phyloP scores from a whole-genome alignment of 352 stramenopile species.

The Globisporangium orthogonon region DNA sequence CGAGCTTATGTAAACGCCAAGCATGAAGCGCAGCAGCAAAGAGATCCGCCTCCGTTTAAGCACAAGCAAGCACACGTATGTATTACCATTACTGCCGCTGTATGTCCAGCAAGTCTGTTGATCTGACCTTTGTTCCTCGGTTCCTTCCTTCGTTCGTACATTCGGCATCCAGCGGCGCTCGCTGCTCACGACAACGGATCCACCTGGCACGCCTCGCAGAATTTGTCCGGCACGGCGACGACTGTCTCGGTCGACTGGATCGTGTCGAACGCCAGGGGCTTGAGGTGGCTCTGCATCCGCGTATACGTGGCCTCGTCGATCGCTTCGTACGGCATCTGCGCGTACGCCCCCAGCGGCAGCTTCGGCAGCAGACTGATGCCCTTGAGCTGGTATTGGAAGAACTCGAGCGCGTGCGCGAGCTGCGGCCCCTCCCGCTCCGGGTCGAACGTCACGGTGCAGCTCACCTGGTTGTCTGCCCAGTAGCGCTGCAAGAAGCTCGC shows the following conservation, averaged over 20 bases:
- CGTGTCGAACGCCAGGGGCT: constrained; percentile 36
- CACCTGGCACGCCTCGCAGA: constrained; percentile 39
- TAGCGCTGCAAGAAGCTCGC: constrained; percentile 90
- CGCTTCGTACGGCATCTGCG: constrained; percentile 91
- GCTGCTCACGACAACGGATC: constrained; percentile 7
- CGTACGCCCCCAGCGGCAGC: constrained; percentile 74
- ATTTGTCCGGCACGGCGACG: constrained; percentile 42
- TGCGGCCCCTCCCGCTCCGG: constrained; percentile 73
- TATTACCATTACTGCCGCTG: neutral
- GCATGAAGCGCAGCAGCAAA: neutral
- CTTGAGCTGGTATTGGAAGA: constrained; percentile 94
- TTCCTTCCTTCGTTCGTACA: constrained; percentile 5
- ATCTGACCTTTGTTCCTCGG: constrained; percentile 7
- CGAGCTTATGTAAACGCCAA: neutral
- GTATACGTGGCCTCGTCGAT: constrained; percentile 72
- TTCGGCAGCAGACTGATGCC: constrained; percentile 87
- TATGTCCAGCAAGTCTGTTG: constrained; percentile 4
- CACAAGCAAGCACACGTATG: neutral
- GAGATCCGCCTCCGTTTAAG: neutral
- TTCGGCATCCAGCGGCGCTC: neutral
- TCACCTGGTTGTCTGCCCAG: constrained; percentile 94
- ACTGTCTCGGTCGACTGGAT: constrained; percentile 26
- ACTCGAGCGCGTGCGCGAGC: constrained; percentile 81
- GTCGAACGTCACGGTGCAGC: constrained; percentile 92
- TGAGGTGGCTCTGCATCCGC: constrained; percentile 31